Percentiles rank a stretch among this genome's conserved stretches.
phyloP scores from a whole-genome alignment of 2,329 filamentous ascomycete genomes.

The Aspergillus caelatus region DNA sequence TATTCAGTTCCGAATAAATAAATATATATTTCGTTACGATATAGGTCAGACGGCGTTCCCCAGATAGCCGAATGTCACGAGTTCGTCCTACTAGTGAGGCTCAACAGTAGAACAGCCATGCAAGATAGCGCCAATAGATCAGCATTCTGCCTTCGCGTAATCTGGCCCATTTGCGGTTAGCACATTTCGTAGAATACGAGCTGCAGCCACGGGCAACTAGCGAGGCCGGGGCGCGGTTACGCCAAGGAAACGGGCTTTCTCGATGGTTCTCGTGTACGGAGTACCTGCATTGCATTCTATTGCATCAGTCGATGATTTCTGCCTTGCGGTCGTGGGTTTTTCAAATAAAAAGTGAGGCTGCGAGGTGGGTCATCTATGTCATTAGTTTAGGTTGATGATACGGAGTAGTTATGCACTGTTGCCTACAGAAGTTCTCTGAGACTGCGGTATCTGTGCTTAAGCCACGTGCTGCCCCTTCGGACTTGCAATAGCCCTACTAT shows the following conservation, averaged over 20 bases:
- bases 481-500: neutral
- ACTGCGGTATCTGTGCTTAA: neutral
- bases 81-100: neutral
- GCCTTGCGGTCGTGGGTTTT: neutral
- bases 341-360: neutral
- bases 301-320: neutral
- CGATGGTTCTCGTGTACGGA: neutral
- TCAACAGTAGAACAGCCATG: neutral
- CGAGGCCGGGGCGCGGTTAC: neutral
- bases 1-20: neutral
- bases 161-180: conserved; percentile 2
- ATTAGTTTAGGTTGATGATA: neutral
- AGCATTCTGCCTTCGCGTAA: conserved; percentile 1
- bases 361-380: neutral
- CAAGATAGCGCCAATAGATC: neutral
- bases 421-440: neutral
- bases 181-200: neutral
- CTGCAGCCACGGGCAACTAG: neutral
- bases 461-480: neutral
- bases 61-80: neutral
- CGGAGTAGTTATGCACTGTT: neutral
- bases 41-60: neutral
- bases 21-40: neutral
- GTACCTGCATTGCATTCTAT: neutral
- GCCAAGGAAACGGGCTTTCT: neutral